Evolutionary conservation across 768 basidiomycete genomes (phyloP).

Genomic region (Lentinula boryana): DNA sequence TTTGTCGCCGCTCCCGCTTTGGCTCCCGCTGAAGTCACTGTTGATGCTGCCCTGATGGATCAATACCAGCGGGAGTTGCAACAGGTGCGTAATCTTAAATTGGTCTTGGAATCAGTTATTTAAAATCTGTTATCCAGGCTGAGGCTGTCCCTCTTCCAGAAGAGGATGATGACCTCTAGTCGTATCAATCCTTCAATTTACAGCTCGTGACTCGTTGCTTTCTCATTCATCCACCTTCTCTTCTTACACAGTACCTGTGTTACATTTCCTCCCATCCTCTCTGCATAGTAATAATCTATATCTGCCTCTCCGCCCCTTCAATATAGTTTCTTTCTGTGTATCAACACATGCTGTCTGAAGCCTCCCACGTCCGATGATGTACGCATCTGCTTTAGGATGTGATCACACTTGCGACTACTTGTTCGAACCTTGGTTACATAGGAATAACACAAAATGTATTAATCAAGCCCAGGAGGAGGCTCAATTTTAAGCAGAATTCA

Average conservation of each 20-base stretch:
- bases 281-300: background rate
- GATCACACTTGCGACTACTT: background rate
- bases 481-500: background rate
- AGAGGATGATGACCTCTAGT: constrained; percentile 86
- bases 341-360: background rate
- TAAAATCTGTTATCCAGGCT: constrained; percentile 41
- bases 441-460: background rate
- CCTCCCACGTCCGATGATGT: background rate
- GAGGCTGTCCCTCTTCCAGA: constrained; percentile 93
- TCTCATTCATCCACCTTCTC: background rate
- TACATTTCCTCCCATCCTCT: background rate
- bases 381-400: background rate
- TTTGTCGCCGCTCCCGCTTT: constrained; percentile 97
- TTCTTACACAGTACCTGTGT: background rate
- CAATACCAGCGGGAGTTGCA: constrained; percentile 77
- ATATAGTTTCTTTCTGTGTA: background rate
- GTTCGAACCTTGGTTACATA: background rate
- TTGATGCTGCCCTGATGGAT: constrained; percentile 74
- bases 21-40: constrained; percentile 85
- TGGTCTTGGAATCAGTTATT: constrained; percentile 9
- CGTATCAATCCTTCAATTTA: background rate
- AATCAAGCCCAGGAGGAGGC: background rate
- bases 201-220: background rate
- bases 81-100: constrained; percentile 34
- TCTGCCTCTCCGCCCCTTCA: background rate